A percentile compares a stretch with the other conserved stretches of the same genome.
Conservation (phyloP, 441 rosid genomes). For the Viola pubescens region DNA sequence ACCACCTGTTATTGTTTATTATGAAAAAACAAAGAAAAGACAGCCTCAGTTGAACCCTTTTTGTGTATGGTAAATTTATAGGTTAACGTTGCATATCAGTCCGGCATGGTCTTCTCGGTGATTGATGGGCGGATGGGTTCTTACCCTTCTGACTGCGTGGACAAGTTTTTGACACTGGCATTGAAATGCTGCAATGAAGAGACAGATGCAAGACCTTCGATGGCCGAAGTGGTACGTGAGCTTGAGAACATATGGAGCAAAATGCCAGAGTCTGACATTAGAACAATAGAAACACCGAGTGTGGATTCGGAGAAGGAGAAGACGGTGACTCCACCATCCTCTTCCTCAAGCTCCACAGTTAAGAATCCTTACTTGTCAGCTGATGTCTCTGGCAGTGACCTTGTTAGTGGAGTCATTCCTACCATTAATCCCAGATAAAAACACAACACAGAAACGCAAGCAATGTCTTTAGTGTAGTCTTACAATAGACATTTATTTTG, state of each 20-base stretch:
- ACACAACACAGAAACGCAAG: not conserved
- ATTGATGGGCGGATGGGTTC: slow-evolving; percentile 83
- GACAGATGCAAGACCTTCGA: slow-evolving; percentile 76
- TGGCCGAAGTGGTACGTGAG: slow-evolving; percentile 83
- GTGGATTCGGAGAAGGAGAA: slow-evolving; percentile 10
- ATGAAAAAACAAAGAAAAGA: not conserved
- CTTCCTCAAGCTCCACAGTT: slow-evolving; percentile 39
- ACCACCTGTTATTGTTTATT: not conserved
- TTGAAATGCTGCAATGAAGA: slow-evolving; percentile 67
- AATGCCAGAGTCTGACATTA: slow-evolving; percentile 46
- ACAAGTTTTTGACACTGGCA: slow-evolving; percentile 68
- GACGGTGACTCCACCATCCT: slow-evolving; percentile 32
- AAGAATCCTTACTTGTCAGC: slow-evolving; percentile 51
- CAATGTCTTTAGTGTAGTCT: too few relatives aligned
- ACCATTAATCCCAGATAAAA: slow-evolving; percentile 61
- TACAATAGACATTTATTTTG: too few relatives aligned
- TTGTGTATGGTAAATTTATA: too few relatives aligned
- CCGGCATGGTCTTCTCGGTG: slow-evolving; percentile 66
- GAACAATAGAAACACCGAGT: slow-evolving; percentile 9
- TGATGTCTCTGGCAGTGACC: slow-evolving; percentile 86
- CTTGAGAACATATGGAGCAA: slow-evolving; percentile 61
- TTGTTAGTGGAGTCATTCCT: slow-evolving; percentile 70
- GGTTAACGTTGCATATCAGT: slow-evolving; percentile 26
- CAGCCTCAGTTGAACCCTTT: too few relatives aligned
- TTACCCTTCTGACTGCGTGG: slow-evolving; percentile 77